Evolutionary conservation across 1,139 yeast species (phyloP), one percentile per base, ranked within the genome.

Genomic region (Zygotorulaspora mrakii): DNA sequence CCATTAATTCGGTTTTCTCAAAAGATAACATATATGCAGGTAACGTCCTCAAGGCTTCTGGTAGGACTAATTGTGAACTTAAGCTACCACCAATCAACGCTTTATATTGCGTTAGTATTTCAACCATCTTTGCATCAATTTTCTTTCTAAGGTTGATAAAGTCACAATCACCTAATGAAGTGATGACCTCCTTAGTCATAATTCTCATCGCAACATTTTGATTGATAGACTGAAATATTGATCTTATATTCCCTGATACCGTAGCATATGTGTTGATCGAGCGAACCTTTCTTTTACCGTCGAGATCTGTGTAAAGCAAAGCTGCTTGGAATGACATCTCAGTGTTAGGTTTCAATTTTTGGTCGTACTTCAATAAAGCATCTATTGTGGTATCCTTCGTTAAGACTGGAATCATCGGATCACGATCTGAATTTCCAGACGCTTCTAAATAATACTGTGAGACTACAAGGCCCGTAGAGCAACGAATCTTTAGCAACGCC

Each of bases 281-380:
- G 49, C 99, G 73, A 9, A 91, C 94, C 50, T 86, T 82, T 50
- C 97, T 71, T 9, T 71, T 66, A 21, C 99, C 98, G 39, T 70
- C 70, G 2, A 70, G 58, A 38, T 89, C 84, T 0, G 97, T 91
- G 60, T 87, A 88, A 40, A 94, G 69, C 31, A 91, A 53, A 0
- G 97, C 97, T 1, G 87, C 84, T 65, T 91, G 99, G 69, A 89
- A 87, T 61, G 87, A 94, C 29, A 88, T 86, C 60, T 87, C 96
- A 27, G 75, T 71, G 44, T 78, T 78, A 3, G 84, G 70, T 43
- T 80, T 77, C 32, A 94, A 70, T 46, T 77, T 79, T 1, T 88
- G 89, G 57, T 88, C 96, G 54, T 86, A 83, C 39, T 71, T 73
- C 53, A 91, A 77, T 38, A 86, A 70, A 2, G 86, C 79, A 3